phyloP scores from a whole-genome alignment of 2,329 filamentous ascomycete species.

The Apiospora hydei region DNA sequence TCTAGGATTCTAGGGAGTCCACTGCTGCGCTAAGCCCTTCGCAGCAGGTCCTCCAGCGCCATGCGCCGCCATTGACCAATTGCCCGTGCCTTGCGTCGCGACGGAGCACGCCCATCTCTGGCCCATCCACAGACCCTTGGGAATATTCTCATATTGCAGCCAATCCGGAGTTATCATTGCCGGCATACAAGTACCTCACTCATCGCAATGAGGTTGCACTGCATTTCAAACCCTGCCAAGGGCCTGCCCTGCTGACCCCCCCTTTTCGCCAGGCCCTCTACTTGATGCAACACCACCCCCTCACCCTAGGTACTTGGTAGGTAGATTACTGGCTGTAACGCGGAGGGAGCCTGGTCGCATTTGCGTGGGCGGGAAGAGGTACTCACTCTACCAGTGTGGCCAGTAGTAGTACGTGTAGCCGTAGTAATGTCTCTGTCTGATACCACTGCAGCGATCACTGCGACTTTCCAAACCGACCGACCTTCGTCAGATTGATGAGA shows the following conservation, averaged over 20 bases:
- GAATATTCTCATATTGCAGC: too few species aligned
- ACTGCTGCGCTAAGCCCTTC: constrained; percentile 4
- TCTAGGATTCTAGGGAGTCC: not conserved
- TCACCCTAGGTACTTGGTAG: too few species aligned
- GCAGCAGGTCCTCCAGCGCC: not conserved
- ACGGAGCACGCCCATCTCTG: not conserved
- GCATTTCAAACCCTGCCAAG: constrained; percentile 5
- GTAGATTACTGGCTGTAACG: not conserved
- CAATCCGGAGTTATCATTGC: constrained; percentile 4
- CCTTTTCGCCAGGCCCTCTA: constrained; percentile 6
- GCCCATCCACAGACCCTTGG: not conserved
- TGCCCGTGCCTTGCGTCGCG: not conserved
- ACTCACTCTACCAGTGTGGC: not conserved
- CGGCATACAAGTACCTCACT: not conserved
- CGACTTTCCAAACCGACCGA: not conserved
- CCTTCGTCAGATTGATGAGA: constrained; percentile 19
- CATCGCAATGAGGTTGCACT: not conserved
- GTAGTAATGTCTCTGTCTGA: constrained; percentile 12
- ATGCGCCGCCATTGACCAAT: not conserved
- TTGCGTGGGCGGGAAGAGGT: not conserved
- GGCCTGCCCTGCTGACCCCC: not conserved
- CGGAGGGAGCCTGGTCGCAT: not conserved
- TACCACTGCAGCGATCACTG: not conserved
- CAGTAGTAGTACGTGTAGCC: not conserved
- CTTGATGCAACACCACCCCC: constrained; percentile 8